Conservation (phyloP, 805 yeast genomes). For the Metschnikowia baotianmanensis region DNA sequence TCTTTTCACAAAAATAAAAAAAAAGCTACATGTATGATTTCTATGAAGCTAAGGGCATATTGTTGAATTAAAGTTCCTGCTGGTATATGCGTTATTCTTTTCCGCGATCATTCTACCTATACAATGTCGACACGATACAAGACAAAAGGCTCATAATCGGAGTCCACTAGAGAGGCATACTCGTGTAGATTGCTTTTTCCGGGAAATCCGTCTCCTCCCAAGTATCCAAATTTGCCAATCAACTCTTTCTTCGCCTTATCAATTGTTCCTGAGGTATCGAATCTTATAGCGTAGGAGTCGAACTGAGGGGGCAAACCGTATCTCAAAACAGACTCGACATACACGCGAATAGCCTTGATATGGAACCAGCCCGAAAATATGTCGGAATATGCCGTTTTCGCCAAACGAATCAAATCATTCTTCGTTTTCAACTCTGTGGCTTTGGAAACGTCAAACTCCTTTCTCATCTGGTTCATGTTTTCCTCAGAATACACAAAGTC, state of each 20-base stretch:
- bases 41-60: neutral
- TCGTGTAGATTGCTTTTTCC: conserved; percentile 74
- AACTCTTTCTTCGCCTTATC: conserved; percentile 67
- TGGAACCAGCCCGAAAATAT: conserved; percentile 86
- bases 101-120: conserved; percentile 13
- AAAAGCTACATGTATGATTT: neutral
- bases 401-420: conserved; percentile 76
- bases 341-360: conserved; percentile 79
- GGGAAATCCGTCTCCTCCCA: conserved; percentile 86
- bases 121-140: conserved; percentile 53
- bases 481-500: conserved; percentile 87
- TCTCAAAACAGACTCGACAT: conserved; percentile 90
- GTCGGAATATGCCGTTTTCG: conserved; percentile 88
- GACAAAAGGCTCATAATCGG: conserved; percentile 96
- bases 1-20: neutral
- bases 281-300: conserved; percentile 47
- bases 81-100: neutral
- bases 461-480: conserved; percentile 63
- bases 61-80: conserved; percentile 4
- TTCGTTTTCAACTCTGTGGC: conserved; percentile 70
- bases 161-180: conserved; percentile 88
- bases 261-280: conserved; percentile 40
- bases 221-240: conserved; percentile 74
- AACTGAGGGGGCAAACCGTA: conserved; percentile 97
- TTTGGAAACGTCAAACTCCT: conserved; percentile 75